A percentile compares a stretch with the other conserved stretches of the same genome.
phyloP scores from a whole-genome alignment of 1,284 basidiomycete genomes.

The Boletus austroedulis region DNA sequence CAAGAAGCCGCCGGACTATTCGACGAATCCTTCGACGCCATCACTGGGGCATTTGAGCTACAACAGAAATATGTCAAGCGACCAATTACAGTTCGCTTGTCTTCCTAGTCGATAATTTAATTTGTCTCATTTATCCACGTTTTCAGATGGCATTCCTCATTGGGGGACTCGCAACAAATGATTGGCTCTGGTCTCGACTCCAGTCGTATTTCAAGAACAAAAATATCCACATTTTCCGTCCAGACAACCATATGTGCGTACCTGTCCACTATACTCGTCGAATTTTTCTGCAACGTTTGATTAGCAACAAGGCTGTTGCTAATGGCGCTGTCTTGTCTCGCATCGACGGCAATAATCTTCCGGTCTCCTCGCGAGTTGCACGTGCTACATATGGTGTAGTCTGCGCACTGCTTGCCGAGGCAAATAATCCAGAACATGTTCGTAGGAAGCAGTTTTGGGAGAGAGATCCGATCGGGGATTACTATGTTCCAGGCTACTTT shows the following conservation, averaged over 20 bases:
- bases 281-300: not conserved
- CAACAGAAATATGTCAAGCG: conserved; percentile 27
- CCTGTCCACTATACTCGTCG: not conserved
- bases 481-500: conserved; percentile 8
- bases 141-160: conserved; percentile 29
- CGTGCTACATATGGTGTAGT: conserved; percentile 36
- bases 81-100: conserved; percentile 31
- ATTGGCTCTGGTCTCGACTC: conserved; percentile 42
- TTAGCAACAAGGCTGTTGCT: conserved; percentile 51
- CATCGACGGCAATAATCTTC: conserved; percentile 39
- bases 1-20: conserved; percentile 47
- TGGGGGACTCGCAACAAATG: conserved; percentile 46
- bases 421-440: conserved; percentile 1
- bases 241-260: conserved; percentile 27
- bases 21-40: conserved; percentile 33
- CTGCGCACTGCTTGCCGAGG: not conserved
- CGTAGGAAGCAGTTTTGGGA: conserved; percentile 7
- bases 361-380: conserved; percentile 42
- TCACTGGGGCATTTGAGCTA: conserved; percentile 31
- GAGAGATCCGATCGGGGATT: not conserved
- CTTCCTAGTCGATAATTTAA: too few species aligned
- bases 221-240: conserved; percentile 29
- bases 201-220: conserved; percentile 25
- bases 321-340: conserved; percentile 51
- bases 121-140: not conserved